These are phyloP conservation scores for Tetratostichococcus sp. DNA, from an alignment of 139 green algal genomes.

Conservation along the genomic window DNA sequence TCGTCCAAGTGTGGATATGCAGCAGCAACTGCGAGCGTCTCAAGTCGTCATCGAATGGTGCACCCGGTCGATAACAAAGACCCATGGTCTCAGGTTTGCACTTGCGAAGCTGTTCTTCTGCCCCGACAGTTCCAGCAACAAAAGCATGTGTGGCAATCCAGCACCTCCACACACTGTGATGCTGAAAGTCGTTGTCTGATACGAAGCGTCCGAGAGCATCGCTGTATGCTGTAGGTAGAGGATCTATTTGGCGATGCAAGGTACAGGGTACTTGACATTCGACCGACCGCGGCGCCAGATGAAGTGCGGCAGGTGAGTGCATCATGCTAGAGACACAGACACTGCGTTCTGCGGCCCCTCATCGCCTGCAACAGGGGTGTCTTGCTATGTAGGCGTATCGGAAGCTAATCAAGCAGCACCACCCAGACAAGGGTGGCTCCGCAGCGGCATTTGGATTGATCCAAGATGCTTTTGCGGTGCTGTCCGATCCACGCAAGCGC, in stretches of 20 bases:
- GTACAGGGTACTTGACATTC: constrained; percentile 39
- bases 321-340: no score
- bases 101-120: no score
- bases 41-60: background rate
- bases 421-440: constrained; percentile 83
- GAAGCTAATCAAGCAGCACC: constrained; percentile 42
- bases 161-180: no score
- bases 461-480: constrained; percentile 55
- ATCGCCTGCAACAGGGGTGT: no score
- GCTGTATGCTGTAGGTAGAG: constrained; percentile 48
- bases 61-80: background rate
- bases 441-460: constrained; percentile 40
- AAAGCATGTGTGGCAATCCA: no score
- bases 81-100: background rate
- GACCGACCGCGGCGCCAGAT: constrained; percentile 6
- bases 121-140: no score
- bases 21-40: no score
- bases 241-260: constrained; percentile 49
- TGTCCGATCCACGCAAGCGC: constrained; percentile 44
- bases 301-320: constrained; percentile 52
- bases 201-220: no score
- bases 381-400: constrained; percentile 50
- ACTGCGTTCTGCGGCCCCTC: no score
- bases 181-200: no score
- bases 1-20: no score